These are phyloP conservation scores for Haplosporangium sp. DNA, from an alignment of 371 early-diverging fungal species.

Conservation along the genomic window DNA sequence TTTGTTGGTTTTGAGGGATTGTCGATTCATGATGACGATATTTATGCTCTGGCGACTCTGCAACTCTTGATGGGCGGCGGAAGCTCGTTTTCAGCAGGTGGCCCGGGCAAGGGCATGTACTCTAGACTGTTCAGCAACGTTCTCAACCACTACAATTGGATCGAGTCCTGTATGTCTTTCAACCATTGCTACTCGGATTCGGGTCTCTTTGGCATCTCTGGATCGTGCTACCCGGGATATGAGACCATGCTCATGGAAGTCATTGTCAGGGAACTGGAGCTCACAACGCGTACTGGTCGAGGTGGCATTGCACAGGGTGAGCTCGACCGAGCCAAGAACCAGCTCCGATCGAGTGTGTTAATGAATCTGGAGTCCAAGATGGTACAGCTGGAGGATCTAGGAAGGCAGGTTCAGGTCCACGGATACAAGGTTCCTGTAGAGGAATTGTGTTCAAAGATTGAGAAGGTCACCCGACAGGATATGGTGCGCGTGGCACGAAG, in stretches of 20 bases:
- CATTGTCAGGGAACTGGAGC: constrained; percentile 83
- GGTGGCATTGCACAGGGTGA: constrained; percentile 68
- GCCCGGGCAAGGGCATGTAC: constrained; percentile 99
- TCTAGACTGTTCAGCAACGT: constrained; percentile 95
- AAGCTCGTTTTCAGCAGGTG: constrained; percentile 97
- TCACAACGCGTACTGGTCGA: constrained; percentile 68
- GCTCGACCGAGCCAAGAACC: constrained; percentile 93
- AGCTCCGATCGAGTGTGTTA: constrained; percentile 89
- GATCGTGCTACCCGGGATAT: constrained; percentile 82
- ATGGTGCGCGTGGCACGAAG: constrained; percentile 74
- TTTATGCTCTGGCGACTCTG: constrained; percentile 91
- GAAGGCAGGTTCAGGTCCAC: constrained; percentile 89
- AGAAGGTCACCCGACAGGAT: constrained; percentile 76
- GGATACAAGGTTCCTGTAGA: constrained; percentile 79
- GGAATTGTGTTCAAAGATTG: constrained; percentile 83
- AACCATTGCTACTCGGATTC: constrained; percentile 92
- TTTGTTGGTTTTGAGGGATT: constrained; percentile 91
- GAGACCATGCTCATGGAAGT: constrained; percentile 80
- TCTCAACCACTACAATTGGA: constrained; percentile 93
- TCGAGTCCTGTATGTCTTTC: constrained; percentile 92
- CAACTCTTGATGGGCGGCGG: constrained; percentile 96
- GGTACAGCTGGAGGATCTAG: constrained; percentile 95
- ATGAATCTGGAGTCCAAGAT: constrained; percentile 94
- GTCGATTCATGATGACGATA: constrained; percentile 84
- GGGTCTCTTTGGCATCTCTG: constrained; percentile 93